Percentiles rank a stretch among this genome's conserved stretches.
Evolutionary conservation across 2,329 filamentous ascomycete species (phyloP).

Genomic region (Penicillium fuscoglaucum): DNA sequence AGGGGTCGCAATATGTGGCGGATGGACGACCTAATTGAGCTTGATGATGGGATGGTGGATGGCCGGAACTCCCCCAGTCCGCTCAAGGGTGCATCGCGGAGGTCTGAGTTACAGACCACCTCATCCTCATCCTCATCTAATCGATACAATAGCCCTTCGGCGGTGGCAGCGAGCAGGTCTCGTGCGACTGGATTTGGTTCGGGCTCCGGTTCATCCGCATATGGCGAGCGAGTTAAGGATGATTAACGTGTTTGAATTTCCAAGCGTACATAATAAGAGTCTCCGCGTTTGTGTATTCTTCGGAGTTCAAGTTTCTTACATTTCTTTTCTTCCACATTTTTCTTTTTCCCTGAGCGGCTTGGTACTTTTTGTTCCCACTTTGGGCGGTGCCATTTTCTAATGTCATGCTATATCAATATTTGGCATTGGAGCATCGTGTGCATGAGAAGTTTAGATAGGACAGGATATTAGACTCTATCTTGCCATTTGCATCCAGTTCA

Average conservation of each 20-base stretch:
- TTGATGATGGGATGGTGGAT: constrained; percentile 40
- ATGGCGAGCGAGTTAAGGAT: constrained; percentile 31
- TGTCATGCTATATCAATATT: neutral
- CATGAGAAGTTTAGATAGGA: neutral
- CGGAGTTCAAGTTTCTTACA: constrained; percentile 14
- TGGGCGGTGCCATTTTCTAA: neutral
- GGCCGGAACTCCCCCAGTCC: constrained; percentile 26
- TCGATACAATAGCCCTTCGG: constrained; percentile 28
- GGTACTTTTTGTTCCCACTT: constrained; percentile 14
- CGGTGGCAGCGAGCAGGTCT: constrained; percentile 38
- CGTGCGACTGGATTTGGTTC: constrained; percentile 25
- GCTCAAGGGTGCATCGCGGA: constrained; percentile 16
- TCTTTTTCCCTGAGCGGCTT: constrained; percentile 19
- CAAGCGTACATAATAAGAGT: constrained; percentile 29
- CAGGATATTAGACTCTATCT: neutral
- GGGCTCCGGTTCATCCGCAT: constrained; percentile 11
- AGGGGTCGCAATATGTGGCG: constrained; percentile 31
- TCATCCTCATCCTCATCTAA: constrained; percentile 28
- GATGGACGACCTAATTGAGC: constrained; percentile 46
- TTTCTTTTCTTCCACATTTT: constrained; percentile 2
- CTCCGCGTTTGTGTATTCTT: constrained; percentile 13
- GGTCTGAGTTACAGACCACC: constrained; percentile 19
- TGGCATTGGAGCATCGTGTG: constrained; percentile 1
- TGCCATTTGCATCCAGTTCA: neutral
- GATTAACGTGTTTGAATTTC: constrained; percentile 27